Percentiles rank a stretch among this genome's conserved stretches.
Conservation (phyloP, 805 yeast species). For the Wickerhamiella alocasiicola region DNA sequence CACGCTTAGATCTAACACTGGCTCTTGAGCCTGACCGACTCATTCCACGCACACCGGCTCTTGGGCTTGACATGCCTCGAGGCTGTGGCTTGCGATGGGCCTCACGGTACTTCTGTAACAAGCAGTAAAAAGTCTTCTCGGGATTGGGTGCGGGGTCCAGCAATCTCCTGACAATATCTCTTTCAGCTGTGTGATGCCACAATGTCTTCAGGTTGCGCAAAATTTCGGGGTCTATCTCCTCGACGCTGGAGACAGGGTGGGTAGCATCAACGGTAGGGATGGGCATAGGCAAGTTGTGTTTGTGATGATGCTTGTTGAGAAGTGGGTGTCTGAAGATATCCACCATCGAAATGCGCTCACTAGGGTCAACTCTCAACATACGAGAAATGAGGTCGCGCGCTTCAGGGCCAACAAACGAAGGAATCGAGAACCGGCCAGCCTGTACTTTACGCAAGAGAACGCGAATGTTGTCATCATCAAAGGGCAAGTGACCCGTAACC, state of each 20-base stretch:
- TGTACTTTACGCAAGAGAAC: conserved; percentile 80
- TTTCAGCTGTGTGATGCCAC: conserved; percentile 64
- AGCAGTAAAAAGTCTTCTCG: conserved; percentile 70
- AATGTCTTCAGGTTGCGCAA: conserved; percentile 62
- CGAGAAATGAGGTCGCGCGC: conserved; percentile 74
- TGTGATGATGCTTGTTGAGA: conserved; percentile 59
- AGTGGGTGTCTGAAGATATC: conserved; percentile 74
- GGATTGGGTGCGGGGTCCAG: conserved; percentile 47
- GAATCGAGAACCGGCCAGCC: conserved; percentile 76
- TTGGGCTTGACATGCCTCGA: neutral
- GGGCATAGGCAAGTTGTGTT: conserved; percentile 35
- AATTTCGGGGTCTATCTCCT: conserved; percentile 61
- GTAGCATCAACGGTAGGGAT: conserved; percentile 22
- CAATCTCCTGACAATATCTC: conserved; percentile 41
- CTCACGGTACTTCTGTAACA: conserved; percentile 58
- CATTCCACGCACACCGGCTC: neutral
- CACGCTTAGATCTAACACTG: neutral
- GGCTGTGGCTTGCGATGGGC: conserved; percentile 34
- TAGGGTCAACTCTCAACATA: conserved; percentile 78
- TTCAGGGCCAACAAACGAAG: conserved; percentile 61
- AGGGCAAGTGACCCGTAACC: conserved; percentile 88
- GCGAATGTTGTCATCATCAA: conserved; percentile 91
- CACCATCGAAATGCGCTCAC: conserved; percentile 61
- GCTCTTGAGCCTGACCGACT: conserved; percentile 1
- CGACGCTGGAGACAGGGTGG: conserved; percentile 27